Percentiles rank a stretch among this genome's conserved stretches.
Evolutionary conservation across 768 basidiomycete species (phyloP).

Genomic region (Serendipita sp.): DNA sequence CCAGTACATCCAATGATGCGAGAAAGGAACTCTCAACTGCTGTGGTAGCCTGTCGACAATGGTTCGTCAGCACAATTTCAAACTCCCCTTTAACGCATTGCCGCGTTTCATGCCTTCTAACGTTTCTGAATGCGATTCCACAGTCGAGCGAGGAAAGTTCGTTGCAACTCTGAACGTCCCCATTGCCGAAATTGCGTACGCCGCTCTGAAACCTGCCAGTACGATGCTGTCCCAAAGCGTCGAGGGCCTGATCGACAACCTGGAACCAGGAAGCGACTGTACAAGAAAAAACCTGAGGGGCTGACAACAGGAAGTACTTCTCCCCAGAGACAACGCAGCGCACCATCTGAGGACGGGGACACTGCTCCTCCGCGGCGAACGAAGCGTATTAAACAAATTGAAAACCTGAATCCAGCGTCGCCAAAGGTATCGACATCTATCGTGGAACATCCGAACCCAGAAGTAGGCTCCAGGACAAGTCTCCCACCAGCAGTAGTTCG

Average conservation of each 20-base stretch:
- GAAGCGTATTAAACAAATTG: not conserved
- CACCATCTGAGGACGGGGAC: constrained; percentile 17
- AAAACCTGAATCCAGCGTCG: not conserved
- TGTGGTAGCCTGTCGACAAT: constrained; percentile 76
- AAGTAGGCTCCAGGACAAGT: no score
- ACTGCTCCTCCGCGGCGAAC: not conserved
- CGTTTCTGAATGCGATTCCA: constrained; percentile 11
- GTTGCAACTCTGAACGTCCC: constrained; percentile 71
- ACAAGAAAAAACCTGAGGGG: constrained; percentile 59
- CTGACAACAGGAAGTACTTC: constrained; percentile 13
- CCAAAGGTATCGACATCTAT: not conserved
- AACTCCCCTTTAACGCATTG: not conserved
- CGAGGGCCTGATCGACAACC: constrained; percentile 78
- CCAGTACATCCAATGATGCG: not conserved
- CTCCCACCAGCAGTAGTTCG: not conserved
- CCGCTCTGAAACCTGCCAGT: constrained; percentile 61
- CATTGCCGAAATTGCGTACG: constrained; percentile 70
- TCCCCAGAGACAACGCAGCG: constrained; percentile 17
- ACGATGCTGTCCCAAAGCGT: constrained; percentile 66
- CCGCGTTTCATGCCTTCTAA: not conserved
- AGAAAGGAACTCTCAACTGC: constrained; percentile 42
- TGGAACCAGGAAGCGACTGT: constrained; percentile 67
- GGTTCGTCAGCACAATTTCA: constrained; percentile 32
- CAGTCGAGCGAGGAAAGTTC: constrained; percentile 73
- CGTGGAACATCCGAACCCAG: no score